These are phyloP conservation scores for Daldinia decipiens DNA, from an alignment of 495 filamentous ascomycete species.

Conservation along the genomic window DNA sequence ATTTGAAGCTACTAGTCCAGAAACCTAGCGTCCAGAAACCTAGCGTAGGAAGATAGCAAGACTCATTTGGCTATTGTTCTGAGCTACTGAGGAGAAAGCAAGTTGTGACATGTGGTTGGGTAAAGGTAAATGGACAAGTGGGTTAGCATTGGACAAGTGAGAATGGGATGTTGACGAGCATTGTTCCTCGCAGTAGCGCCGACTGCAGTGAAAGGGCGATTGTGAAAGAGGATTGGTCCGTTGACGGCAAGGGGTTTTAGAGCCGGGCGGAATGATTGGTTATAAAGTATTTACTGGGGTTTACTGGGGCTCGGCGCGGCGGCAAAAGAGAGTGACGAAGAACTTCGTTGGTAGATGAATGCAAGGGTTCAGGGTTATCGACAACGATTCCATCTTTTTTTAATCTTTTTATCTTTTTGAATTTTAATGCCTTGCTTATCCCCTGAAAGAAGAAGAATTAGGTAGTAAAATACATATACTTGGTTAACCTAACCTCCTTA, in stretches of 20 bases:
- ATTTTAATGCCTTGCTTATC: neutral
- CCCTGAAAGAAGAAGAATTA: neutral
- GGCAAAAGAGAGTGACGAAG: constrained; percentile 46
- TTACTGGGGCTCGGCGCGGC: constrained; percentile 44
- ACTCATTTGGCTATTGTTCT: constrained; percentile 39
- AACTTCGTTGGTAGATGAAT: constrained; percentile 44
- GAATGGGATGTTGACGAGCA: constrained; percentile 45
- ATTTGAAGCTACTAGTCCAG: constrained; percentile 17
- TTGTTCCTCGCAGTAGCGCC: constrained; percentile 49
- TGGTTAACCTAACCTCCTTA: neutral
- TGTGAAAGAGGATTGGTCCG: constrained; percentile 33
- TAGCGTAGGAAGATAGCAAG: constrained; percentile 17
- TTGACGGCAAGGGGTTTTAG: constrained; percentile 36
- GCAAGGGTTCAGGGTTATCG: constrained; percentile 33
- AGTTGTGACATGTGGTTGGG: constrained; percentile 38
- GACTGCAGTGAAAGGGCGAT: constrained; percentile 41
- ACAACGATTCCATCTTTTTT: constrained; percentile 26
- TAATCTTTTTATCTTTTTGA: neutral
- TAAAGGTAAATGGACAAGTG: constrained; percentile 30
- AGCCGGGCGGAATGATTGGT: constrained; percentile 41
- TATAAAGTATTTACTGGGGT: constrained; percentile 42
- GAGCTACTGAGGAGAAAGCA: constrained; percentile 24
- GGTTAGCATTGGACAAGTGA: constrained; percentile 42
- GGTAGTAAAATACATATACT: neutral
- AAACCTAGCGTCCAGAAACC: constrained; percentile 11